Conservation (phyloP, 805 yeast genomes). For the Yarrowia keelungensis region DNA sequence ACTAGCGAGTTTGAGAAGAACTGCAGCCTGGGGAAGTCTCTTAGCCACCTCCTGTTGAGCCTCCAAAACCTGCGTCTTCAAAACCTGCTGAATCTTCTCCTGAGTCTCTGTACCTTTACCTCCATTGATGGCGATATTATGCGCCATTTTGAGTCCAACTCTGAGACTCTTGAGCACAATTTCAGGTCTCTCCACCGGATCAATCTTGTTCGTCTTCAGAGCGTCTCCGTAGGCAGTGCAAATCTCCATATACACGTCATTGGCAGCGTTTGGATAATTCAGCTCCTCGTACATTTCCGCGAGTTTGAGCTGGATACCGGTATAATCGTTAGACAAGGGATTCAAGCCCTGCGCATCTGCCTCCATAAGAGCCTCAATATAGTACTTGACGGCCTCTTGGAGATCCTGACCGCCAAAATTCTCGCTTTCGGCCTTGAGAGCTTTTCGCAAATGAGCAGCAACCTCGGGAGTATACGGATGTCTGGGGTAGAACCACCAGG, state of each 20-base stretch:
- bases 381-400: constrained; percentile 70
- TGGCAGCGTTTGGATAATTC: constrained; percentile 67
- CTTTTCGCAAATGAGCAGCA: constrained; percentile 74
- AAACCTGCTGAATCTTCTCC: constrained; percentile 50
- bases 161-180: constrained; percentile 73
- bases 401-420: constrained; percentile 64
- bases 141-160: constrained; percentile 71
- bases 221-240: constrained; percentile 61
- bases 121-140: constrained; percentile 43
- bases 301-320: constrained; percentile 86
- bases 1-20: constrained; percentile 1
- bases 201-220: constrained; percentile 55
- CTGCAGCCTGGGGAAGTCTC: constrained; percentile 44
- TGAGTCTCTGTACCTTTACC: constrained; percentile 56
- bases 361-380: constrained; percentile 73
- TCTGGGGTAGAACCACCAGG: constrained; percentile 40
- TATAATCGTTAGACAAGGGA: constrained; percentile 75
- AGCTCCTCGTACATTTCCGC: constrained; percentile 86
- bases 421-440: constrained; percentile 82
- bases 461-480: constrained; percentile 63
- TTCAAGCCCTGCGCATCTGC: constrained; percentile 64
- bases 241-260: constrained; percentile 69
- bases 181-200: constrained; percentile 58
- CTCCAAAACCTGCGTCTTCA: constrained; percentile 65
- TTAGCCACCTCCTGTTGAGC: constrained; percentile 69